Conservation (phyloP, 768 basidiomycete genomes). For the Tricholoma sp. region DNA sequence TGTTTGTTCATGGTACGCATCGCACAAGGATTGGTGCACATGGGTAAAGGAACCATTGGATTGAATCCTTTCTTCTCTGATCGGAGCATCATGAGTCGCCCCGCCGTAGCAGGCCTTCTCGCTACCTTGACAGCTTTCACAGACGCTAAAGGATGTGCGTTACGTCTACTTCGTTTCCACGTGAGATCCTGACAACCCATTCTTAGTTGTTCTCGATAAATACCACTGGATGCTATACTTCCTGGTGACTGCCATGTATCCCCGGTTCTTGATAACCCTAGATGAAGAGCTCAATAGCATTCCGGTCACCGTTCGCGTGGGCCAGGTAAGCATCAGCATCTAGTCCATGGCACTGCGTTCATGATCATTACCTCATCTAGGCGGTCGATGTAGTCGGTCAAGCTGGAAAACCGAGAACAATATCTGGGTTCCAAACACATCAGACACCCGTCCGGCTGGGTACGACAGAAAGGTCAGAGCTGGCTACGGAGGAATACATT, state of each 20-base stretch:
- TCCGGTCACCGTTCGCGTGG: constrained; percentile 92
- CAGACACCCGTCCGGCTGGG: constrained; percentile 93
- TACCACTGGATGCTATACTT: constrained; percentile 99
- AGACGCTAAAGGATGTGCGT: constrained; percentile 89
- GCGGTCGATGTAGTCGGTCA: constrained; percentile 97
- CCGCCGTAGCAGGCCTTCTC: constrained; percentile 85
- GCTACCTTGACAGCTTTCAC: constrained; percentile 90
- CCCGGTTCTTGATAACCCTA: constrained; percentile 95
- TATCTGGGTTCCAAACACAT: constrained; percentile 98
- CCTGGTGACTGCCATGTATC: constrained; percentile 95
- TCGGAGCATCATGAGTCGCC: constrained; percentile 81
- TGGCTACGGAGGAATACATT: constrained; percentile 96
- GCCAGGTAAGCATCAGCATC: constrained; percentile 52
- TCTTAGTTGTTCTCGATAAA: constrained; percentile 83
- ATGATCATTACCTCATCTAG: constrained; percentile 28
- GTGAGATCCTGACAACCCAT: not conserved
- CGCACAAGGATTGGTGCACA: constrained; percentile 94
- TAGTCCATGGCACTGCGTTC: not conserved
- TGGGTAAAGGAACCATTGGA: constrained; percentile 98
- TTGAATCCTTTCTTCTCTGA: constrained; percentile 97
- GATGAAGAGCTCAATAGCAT: constrained; percentile 84
- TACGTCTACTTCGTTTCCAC: not conserved
- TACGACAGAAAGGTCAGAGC: constrained; percentile 89
- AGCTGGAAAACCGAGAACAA: constrained; percentile 94
- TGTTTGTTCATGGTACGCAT: constrained; percentile 95